Evolutionary conservation across 1,284 basidiomycete species (phyloP), one percentile per base, ranked within the genome.

Genomic region (Irpex lacteus): DNA sequence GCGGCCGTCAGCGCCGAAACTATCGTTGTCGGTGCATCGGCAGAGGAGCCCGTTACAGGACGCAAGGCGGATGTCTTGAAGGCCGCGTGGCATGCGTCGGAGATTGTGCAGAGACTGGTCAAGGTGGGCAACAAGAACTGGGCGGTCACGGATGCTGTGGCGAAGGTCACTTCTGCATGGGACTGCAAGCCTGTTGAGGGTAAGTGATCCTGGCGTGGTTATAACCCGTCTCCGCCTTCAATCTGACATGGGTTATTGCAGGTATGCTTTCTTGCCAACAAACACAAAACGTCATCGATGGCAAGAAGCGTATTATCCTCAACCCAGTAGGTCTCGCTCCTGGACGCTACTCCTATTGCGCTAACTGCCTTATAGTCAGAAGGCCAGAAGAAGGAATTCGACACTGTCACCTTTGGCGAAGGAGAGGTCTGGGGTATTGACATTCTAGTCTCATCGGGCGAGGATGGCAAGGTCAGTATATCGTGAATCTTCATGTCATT

Each of bases 391-490:
- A 85, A 88, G 70, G 95, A 96, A 68, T 91, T 93, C 69, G 95
- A 97, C 73, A 82, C 88, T 59, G 86, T 83, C 52, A 91, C 88
- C 2, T 96, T 98, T 70, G 94, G 92, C 62, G 96, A 98, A 80
- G 90, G 91, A 68, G 97, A 99, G 73, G 95, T 99, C 15, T 99
- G 94, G 77, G 97, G 97, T 52, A 89, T 99, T 68, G 98, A 98
- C 78, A 87, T 99, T 70, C 83, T 97, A 65, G 82, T 99, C 63
- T 91, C 95, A n/a, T 89, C 94, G 60, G 87, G 88, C 44, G 88
- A 93, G 69, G 94, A 95, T 71, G 94, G 94, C 76, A 96, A 95
- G 87, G 94, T 93, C 58, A 8, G 36, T n/a, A 15, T 47, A 47
- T 1, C 2, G 1, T 47, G 9, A 15, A 34, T 34, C 1, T 34